These are phyloP conservation scores for Bertia moriformis DNA, from an alignment of 2,329 filamentous ascomycete genomes.

Conservation along the genomic window DNA sequence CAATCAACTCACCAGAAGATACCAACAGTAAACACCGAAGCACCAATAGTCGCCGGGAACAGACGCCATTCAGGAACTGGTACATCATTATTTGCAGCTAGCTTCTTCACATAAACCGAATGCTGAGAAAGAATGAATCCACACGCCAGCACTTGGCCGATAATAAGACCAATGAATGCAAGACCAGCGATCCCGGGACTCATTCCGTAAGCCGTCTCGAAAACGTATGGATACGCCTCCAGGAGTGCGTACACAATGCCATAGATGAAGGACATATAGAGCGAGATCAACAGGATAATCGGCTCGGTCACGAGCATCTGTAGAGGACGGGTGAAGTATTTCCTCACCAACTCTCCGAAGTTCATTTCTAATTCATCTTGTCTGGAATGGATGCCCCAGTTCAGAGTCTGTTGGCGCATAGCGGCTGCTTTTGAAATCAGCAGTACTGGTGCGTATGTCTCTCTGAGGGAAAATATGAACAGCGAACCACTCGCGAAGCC, in stretches of 20 bases:
- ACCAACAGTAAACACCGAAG: conserved; percentile 14
- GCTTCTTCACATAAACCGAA: conserved; percentile 4
- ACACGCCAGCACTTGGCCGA: conserved; percentile 5
- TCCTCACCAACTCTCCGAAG: conserved; percentile 4
- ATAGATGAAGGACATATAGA: conserved; percentile 32
- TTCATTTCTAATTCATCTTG: conserved; percentile 3
- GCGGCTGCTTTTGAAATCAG: conserved; percentile 4
- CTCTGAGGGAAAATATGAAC: conserved; percentile 5
- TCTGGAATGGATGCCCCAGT: conserved; percentile 4
- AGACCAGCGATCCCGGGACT: conserved; percentile 10
- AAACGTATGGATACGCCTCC: conserved; percentile 7
- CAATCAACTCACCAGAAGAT: conserved; percentile 16
- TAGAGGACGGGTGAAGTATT: conserved; percentile 9
- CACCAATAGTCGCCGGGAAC: conserved; percentile 7
- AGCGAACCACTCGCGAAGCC: conserved; percentile 2
- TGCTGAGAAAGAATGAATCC: conserved; percentile 7
- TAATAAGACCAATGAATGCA: conserved; percentile 13
- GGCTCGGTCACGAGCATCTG: conserved; percentile 31
- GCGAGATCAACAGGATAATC: conserved; percentile 33
- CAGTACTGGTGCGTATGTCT: conserved; percentile 4
- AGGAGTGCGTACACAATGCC: conserved; percentile 10
- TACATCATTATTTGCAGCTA: conserved; percentile 5
- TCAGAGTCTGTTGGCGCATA: conserved; percentile 2
- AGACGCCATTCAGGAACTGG: conserved; percentile 10
- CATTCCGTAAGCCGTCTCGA: conserved; percentile 13